phyloP scores from a whole-genome alignment of 495 filamentous ascomycete species.

The Massariosphaeria phaeospora region DNA sequence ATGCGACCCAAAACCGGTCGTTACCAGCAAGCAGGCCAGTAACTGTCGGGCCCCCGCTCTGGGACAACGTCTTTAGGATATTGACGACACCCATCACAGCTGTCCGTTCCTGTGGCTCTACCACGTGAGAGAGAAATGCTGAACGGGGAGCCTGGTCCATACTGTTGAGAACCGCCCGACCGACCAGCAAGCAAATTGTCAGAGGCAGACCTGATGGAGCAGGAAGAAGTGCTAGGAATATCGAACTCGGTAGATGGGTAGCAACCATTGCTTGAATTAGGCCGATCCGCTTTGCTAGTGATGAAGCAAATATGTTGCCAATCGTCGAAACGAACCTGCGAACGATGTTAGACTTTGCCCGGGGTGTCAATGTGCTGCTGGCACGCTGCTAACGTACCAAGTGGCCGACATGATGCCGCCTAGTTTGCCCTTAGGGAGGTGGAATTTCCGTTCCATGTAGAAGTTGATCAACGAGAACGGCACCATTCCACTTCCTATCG shows the following conservation, averaged over 20 bases:
- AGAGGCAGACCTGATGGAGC: conserved; percentile 55
- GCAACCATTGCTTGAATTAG: conserved; percentile 85
- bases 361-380: conserved; percentile 54
- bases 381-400: conserved; percentile 21
- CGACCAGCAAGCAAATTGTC: conserved; percentile 57
- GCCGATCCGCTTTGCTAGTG: conserved; percentile 70
- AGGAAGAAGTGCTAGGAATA: conserved; percentile 67
- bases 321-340: conserved; percentile 58
- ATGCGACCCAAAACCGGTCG: conserved; percentile 25
- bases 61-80: conserved; percentile 29
- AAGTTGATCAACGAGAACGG: conserved; percentile 51
- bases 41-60: conserved; percentile 24
- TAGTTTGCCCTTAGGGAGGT: conserved; percentile 57
- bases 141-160: conserved; percentile 82
- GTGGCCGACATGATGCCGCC: conserved; percentile 31
- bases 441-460: conserved; percentile 73
- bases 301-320: conserved; percentile 67
- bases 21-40: conserved; percentile 28
- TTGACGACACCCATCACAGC: conserved; percentile 37
- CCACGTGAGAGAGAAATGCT: conserved; percentile 43
- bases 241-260: conserved; percentile 71
- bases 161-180: conserved; percentile 59
- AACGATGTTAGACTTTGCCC: too few species aligned
- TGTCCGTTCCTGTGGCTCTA: conserved; percentile 30
- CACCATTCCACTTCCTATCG: conserved; percentile 72